These are phyloP conservation scores for Blepharisma stoltei DNA, from an alignment of 73 alveolate genomes.

Conservation along the genomic window DNA sequence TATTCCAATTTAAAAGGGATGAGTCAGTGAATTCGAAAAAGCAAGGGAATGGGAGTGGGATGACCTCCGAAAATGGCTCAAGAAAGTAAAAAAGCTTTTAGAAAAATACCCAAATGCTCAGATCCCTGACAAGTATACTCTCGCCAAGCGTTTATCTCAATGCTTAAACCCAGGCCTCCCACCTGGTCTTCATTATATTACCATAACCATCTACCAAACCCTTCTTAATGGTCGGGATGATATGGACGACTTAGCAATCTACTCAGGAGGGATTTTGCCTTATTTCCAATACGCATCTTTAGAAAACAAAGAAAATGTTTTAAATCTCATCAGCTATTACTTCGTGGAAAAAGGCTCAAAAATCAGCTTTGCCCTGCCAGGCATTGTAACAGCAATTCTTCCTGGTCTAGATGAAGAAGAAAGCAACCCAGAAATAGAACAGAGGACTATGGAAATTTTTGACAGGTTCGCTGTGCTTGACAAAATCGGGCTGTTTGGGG, in stretches of 20 bases:
- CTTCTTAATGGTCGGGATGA: not conserved
- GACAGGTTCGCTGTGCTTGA: not conserved
- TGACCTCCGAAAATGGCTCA: not conserved
- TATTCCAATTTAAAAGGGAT: too few relatives aligned
- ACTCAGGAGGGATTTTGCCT: not conserved
- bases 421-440: not conserved
- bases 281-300: not conserved
- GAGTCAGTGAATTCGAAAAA: too few relatives aligned
- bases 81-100: not conserved
- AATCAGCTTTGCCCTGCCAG: slow-evolving; percentile 19
- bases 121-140: not conserved
- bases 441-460: not conserved
- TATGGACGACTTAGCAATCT: not conserved
- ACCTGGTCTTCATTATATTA: not conserved
- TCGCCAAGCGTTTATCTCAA: slow-evolving; percentile 17
- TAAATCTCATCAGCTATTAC: not conserved
- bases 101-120: not conserved
- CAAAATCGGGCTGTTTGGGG: not conserved
- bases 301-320: not conserved
- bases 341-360: not conserved
- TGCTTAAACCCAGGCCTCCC: slow-evolving; percentile 10
- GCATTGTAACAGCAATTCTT: slow-evolving; percentile 15
- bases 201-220: not conserved
- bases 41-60: slow-evolving; percentile 1
- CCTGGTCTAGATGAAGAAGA: not conserved